Conservation (phyloP, 371 early-diverging fungal genomes). For the Paramicrosporidium saccamoebae region DNA sequence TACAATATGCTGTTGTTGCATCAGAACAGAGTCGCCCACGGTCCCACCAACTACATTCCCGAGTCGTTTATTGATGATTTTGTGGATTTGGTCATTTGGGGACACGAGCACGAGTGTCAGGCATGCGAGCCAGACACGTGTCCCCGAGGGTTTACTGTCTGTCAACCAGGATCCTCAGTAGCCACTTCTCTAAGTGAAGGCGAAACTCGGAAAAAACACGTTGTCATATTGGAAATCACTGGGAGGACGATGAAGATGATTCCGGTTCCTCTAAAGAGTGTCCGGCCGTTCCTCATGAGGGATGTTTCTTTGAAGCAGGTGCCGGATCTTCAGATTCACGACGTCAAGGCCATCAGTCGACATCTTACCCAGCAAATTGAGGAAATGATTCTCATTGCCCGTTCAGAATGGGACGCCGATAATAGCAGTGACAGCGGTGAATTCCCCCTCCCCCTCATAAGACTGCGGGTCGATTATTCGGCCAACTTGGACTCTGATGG, state of each 20-base stretch:
- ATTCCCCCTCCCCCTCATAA: slow-evolving; percentile 29
- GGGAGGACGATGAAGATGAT: slow-evolving; percentile 22
- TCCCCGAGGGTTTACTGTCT: slow-evolving; percentile 29
- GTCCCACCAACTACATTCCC: slow-evolving; percentile 56
- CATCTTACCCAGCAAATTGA: slow-evolving; percentile 17
- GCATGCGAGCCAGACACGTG: slow-evolving; percentile 35
- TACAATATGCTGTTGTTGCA: slow-evolving; percentile 53
- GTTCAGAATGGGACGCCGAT: slow-evolving; percentile 14
- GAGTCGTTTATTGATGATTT: slow-evolving; percentile 46
- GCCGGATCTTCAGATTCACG: slow-evolving; percentile 6
- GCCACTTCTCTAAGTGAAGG: slow-evolving; percentile 77
- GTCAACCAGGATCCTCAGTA: slow-evolving; percentile 88
- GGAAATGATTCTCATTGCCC: slow-evolving; percentile 22
- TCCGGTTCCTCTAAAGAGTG: slow-evolving; percentile 30
- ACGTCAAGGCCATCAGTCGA: slow-evolving; percentile 9
- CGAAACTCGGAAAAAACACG: slow-evolving; percentile 53
- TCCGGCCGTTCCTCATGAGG: slow-evolving; percentile 59
- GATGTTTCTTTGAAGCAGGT: slow-evolving; percentile 19
- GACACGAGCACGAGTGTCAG: slow-evolving; percentile 92
- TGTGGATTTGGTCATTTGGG: slow-evolving; percentile 80
- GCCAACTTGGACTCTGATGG: no score
- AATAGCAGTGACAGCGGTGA: slow-evolving; percentile 1
- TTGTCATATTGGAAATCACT: slow-evolving; percentile 30
- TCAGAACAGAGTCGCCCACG: slow-evolving; percentile 58
- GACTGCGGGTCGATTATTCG: slow-evolving; percentile 52